Conservation (phyloP, 495 filamentous ascomycete genomes). For the Cenococcum geophilum region DNA sequence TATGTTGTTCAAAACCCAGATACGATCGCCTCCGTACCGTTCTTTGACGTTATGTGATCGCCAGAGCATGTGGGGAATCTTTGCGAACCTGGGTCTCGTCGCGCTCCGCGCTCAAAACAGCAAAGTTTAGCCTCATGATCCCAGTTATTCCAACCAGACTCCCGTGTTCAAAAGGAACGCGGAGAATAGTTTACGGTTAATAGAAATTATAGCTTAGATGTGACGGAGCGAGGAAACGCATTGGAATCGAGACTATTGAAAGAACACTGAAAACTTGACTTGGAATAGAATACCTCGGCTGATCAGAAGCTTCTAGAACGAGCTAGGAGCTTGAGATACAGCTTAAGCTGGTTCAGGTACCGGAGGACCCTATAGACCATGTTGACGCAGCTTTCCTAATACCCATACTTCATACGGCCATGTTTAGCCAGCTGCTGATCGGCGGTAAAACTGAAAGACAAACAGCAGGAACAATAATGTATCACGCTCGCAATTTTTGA, state of each 20-base stretch:
- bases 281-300: no score
- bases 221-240: background rate
- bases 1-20: background rate
- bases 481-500: no score
- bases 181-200: background rate
- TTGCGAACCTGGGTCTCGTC: background rate
- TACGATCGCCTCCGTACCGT: background rate
- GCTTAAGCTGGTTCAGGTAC: no score
- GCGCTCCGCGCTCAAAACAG: conserved; percentile 5
- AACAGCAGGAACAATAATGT: no score
- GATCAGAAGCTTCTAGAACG: no score
- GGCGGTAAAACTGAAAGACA: no score
- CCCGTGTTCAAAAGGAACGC: background rate
- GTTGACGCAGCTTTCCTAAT: no score
- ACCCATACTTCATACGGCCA: no score
- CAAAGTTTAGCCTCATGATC: background rate
- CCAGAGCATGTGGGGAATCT: conserved; percentile 1
- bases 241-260: background rate
- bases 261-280: background rate
- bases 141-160: background rate
- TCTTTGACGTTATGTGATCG: conserved; percentile 1
- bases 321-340: no score
- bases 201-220: background rate
- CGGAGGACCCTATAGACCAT: no score
- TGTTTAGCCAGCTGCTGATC: no score